A percentile compares a stretch with the other conserved stretches of the same genome.
Evolutionary conservation across 495 filamentous ascomycete genomes (phyloP).

Genomic region (Stereocaulon alpinum): DNA sequence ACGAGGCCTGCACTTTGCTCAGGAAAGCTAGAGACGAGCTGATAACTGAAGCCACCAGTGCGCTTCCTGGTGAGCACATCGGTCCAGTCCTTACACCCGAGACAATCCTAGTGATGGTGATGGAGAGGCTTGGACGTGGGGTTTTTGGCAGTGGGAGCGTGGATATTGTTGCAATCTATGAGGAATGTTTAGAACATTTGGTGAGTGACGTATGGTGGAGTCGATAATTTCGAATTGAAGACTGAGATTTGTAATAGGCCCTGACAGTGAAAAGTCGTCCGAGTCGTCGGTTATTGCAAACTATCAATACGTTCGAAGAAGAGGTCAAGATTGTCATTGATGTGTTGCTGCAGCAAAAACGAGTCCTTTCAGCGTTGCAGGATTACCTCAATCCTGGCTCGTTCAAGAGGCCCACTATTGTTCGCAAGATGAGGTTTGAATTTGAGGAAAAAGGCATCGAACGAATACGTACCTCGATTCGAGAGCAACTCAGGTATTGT

Average conservation of each 20-base stretch:
- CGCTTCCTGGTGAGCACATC: background rate
- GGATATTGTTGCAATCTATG: conserved; percentile 9
- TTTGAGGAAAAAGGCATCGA: conserved; percentile 16
- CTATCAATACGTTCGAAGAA: conserved; percentile 10
- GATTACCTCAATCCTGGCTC: background rate
- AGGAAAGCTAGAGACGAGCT: conserved; percentile 11
- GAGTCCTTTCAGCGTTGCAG: conserved; percentile 3
- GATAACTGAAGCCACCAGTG: conserved; percentile 10
- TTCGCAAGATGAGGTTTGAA: conserved; percentile 12
- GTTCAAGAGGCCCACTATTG: conserved; percentile 3
- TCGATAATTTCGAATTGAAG: background rate
- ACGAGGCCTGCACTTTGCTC: conserved; percentile 6
- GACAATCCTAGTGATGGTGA: conserved; percentile 4
- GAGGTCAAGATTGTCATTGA: conserved; percentile 10
- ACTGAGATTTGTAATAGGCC: background rate
- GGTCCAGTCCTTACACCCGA: conserved; percentile 18
- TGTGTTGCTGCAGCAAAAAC: conserved; percentile 9
- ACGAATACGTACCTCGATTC: background rate
- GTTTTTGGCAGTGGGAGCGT: conserved; percentile 7
- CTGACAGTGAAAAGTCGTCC: conserved; percentile 9
- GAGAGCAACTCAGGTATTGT: conserved; percentile 9
- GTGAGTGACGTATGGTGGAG: background rate
- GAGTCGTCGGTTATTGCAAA: conserved; percentile 10
- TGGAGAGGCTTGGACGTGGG: conserved; percentile 11
- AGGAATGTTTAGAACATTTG: conserved; percentile 14